Evolutionary conservation across 169 alveolate species (phyloP).

Genomic region (Eimeria sp.): DNA sequence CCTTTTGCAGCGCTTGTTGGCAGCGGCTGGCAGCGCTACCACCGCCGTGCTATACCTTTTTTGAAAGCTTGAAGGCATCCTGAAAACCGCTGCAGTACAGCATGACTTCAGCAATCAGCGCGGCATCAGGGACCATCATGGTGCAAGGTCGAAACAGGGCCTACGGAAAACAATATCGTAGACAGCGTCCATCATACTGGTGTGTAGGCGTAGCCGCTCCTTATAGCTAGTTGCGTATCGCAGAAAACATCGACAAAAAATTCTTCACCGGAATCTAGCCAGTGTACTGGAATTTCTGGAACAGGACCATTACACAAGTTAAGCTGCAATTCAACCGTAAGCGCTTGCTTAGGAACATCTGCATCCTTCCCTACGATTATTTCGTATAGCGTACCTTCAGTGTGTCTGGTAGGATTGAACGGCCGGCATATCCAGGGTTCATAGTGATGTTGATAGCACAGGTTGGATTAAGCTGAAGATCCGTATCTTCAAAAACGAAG

Average conservation of each 20-base stretch:
- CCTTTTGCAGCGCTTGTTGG: neutral
- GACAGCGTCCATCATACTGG: neutral
- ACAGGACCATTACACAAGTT: neutral
- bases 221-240: neutral
- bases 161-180: constrained; percentile 84
- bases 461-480: constrained; percentile 92
- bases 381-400: constrained; percentile 88
- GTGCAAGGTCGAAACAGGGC: constrained; percentile 98
- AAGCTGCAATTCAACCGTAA: neutral
- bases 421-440: constrained; percentile 98
- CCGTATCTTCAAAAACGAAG: constrained; percentile 93
- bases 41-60: constrained; percentile 88
- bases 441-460: constrained; percentile 96
- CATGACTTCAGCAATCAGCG: constrained; percentile 96
- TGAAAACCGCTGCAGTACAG: constrained; percentile 96
- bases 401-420: constrained; percentile 97
- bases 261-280: neutral
- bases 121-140: constrained; percentile 98
- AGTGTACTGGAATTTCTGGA: neutral
- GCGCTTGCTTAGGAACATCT: neutral
- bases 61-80: constrained; percentile 95
- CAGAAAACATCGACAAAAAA: neutral
- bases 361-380: neutral
- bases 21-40: neutral
- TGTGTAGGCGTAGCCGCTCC: neutral